Conservation (phyloP, 208 protist species). For the Naegleria gruberi region DNA sequence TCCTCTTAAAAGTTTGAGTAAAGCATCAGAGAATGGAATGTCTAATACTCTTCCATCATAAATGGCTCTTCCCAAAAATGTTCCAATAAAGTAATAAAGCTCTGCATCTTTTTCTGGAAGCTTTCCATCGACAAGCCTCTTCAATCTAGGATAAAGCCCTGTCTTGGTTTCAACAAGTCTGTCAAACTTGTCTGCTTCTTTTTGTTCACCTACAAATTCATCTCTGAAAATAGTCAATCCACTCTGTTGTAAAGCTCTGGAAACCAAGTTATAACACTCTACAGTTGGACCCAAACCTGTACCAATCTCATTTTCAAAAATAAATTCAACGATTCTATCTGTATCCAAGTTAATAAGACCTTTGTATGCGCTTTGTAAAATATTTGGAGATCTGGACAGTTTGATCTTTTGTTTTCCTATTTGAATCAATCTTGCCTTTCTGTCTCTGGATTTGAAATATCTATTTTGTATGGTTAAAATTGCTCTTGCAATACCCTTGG, state of each 20-base stretch:
- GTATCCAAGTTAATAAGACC: background rate
- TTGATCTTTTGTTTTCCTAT: constrained; percentile 9
- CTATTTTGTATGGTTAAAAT: background rate
- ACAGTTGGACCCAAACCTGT: constrained; percentile 71
- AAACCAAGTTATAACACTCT: constrained; percentile 75
- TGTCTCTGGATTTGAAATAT: background rate
- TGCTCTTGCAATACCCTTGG: background rate
- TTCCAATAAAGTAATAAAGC: constrained; percentile 43
- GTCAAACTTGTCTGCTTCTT: background rate
- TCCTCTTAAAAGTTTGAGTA: constrained; percentile 61
- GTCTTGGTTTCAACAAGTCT: background rate
- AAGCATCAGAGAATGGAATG: constrained; percentile 56
- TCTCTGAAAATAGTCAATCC: background rate
- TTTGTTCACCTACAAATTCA: background rate
- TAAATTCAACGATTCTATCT: constrained; percentile 60
- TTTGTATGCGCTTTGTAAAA: background rate
- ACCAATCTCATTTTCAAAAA: constrained; percentile 74
- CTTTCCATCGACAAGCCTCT: no score
- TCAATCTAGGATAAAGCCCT: background rate
- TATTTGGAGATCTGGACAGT: background rate
- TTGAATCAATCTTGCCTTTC: background rate
- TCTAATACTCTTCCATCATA: constrained; percentile 61
- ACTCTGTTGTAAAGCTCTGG: constrained; percentile 24
- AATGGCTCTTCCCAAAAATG: constrained; percentile 61
- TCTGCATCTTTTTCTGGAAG: background rate